Evolutionary conservation across 2,329 filamentous ascomycete species (phyloP).

Genomic region (Stenocarpella maydis): DNA sequence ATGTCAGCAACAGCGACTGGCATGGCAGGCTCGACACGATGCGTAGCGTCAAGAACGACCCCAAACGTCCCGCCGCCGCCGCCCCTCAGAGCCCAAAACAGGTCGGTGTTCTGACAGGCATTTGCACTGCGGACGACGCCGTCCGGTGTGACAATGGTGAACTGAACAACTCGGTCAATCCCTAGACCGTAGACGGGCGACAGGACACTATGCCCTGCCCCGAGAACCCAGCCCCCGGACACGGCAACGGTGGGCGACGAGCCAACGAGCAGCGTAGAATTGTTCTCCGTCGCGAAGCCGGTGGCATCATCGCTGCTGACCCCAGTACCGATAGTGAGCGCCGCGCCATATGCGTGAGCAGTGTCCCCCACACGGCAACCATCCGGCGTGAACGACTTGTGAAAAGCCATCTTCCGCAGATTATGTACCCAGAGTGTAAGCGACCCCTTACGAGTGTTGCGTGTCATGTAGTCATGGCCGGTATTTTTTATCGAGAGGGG

Average conservation of each 20-base stretch:
- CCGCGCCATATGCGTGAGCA: slow-evolving; percentile 29
- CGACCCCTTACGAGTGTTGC: slow-evolving; percentile 42
- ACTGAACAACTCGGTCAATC: slow-evolving; percentile 25
- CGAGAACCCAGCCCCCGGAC: slow-evolving; percentile 4
- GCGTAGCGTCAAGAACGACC: slow-evolving; percentile 19
- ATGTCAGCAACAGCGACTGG: neutral
- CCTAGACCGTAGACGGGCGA: slow-evolving; percentile 8
- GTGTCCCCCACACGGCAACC: slow-evolving; percentile 35
- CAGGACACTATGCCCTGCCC: slow-evolving; percentile 8
- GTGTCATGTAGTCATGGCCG: slow-evolving; percentile 46
- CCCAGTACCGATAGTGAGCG: slow-evolving; percentile 43
- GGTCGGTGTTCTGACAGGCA: slow-evolving; percentile 50
- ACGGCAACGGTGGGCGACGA: slow-evolving; percentile 33
- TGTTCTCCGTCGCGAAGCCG: slow-evolving; percentile 40
- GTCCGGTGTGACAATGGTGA: slow-evolving; percentile 55
- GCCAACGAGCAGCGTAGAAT: slow-evolving; percentile 41
- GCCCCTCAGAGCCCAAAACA: slow-evolving; percentile 59
- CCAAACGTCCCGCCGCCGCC: slow-evolving; percentile 44
- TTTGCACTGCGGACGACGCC: slow-evolving; percentile 51
- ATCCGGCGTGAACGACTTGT: slow-evolving; percentile 38
- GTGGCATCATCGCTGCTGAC: slow-evolving; percentile 42
- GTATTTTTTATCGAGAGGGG: slow-evolving; percentile 45
- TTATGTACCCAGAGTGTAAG: slow-evolving; percentile 44
- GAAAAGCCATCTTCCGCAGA: slow-evolving; percentile 39
- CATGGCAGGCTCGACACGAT: slow-evolving; percentile 14